These are phyloP conservation scores for Grosmannia clavigera DNA, from an alignment of 2,329 filamentous ascomycete genomes.

Conservation along the genomic window DNA sequence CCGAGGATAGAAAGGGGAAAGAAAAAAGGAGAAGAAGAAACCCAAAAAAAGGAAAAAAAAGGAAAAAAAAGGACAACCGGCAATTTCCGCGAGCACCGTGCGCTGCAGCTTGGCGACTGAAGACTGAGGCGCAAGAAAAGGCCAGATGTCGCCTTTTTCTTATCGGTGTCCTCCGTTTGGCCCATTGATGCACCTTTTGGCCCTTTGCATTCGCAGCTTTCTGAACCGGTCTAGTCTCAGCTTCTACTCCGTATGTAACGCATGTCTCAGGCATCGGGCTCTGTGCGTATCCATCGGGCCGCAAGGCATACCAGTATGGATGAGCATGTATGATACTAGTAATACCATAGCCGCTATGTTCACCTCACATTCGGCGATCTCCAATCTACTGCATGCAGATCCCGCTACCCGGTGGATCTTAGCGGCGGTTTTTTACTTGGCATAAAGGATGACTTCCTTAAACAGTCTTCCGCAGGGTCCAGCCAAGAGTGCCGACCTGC, in stretches of 20 bases:
- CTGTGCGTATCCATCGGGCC: neutral
- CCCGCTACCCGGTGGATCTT: neutral
- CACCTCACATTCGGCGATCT: neutral
- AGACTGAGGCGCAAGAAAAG: too few species aligned
- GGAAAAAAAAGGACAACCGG: too few species aligned
- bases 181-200: too few species aligned
- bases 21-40: too few species aligned
- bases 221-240: neutral
- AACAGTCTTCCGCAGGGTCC: neutral
- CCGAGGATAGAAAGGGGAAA: too few species aligned
- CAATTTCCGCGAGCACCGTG: too few species aligned
- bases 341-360: neutral
- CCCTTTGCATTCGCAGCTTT: neutral
- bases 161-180: too few species aligned
- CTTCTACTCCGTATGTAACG: neutral
- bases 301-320: neutral
- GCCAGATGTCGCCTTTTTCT: too few species aligned
- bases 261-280: neutral
- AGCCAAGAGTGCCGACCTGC: neutral
- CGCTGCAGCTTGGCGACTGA: too few species aligned
- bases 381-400: neutral
- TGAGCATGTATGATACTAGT: neutral
- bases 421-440: neutral
- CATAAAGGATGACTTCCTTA: neutral
- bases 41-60: too few species aligned